Evolutionary conservation across 805 yeast species (phyloP).

Genomic region (Candida coquimbonensis): DNA sequence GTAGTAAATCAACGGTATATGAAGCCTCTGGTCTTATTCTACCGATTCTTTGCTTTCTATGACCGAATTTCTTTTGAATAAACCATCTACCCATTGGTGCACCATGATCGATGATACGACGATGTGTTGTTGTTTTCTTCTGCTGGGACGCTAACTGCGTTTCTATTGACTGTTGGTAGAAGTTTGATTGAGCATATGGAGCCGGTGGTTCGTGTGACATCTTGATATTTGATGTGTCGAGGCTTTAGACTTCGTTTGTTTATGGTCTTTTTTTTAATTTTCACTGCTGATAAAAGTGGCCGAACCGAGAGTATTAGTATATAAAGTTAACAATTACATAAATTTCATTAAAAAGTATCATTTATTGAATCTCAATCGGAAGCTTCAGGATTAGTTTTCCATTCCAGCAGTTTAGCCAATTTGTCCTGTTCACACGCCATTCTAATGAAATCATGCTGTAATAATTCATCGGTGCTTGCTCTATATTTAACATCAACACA

Average conservation of each 20-base stretch:
- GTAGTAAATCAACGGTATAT: slow-evolving; percentile 54
- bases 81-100: slow-evolving; percentile 64
- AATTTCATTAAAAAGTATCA: neutral
- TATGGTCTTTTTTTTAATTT: neutral
- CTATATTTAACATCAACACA: slow-evolving; percentile 92
- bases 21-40: slow-evolving; percentile 62
- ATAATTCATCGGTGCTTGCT: slow-evolving; percentile 82
- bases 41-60: slow-evolving; percentile 38
- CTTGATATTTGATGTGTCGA: too few species aligned
- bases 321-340: too few species aligned
- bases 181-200: neutral
- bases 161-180: slow-evolving; percentile 21
- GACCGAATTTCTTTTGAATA: slow-evolving; percentile 38
- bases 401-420: slow-evolving; percentile 52
- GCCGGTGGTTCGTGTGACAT: neutral
- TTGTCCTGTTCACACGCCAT: slow-evolving; percentile 56
- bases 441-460: slow-evolving; percentile 66
- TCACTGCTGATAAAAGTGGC: neutral
- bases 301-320: neutral
- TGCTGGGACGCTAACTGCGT: slow-evolving; percentile 32
- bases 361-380: neutral
- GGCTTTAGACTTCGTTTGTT: too few species aligned
- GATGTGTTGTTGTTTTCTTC: slow-evolving; percentile 41
- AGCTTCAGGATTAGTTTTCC: slow-evolving; percentile 25
- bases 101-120: slow-evolving; percentile 76